These are phyloP conservation scores for Zygosaccharomyces siamensis DNA, from an alignment of 805 yeast species.

Conservation along the genomic window DNA sequence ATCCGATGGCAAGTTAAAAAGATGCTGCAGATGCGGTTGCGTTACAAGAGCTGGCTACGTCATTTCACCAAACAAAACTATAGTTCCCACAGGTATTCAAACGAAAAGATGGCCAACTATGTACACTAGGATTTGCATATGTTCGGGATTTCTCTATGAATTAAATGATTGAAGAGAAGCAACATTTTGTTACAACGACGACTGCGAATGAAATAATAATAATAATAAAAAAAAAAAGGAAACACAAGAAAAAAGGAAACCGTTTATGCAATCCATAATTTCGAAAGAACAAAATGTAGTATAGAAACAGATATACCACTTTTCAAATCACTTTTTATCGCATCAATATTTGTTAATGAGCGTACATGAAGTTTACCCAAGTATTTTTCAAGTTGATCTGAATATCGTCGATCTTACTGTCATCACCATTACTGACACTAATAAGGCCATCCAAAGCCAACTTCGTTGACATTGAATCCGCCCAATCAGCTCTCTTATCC, in stretches of 20 bases:
- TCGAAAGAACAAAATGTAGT: no score
- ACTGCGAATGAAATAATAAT: neutral
- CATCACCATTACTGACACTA: neutral
- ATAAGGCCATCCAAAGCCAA: neutral
- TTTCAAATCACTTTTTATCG: neutral
- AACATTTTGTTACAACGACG: neutral
- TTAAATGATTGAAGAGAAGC: slow-evolving; percentile 8
- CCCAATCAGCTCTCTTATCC: neutral
- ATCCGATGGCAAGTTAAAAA: slow-evolving; percentile 32
- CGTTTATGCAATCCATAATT: no score
- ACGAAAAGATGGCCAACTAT: slow-evolving; percentile 37
- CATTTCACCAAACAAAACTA: slow-evolving; percentile 31
- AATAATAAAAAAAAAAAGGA: no score
- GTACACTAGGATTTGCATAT: slow-evolving; percentile 33
- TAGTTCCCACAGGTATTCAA: slow-evolving; percentile 32
- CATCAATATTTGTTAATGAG: neutral
- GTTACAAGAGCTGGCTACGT: slow-evolving; percentile 37
- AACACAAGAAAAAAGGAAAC: no score
- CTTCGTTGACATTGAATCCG: neutral
- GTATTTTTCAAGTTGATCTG: neutral
- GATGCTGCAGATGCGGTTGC: slow-evolving; percentile 54
- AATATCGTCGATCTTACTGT: neutral
- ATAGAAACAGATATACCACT: neutral
- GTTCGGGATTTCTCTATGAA: slow-evolving; percentile 36
- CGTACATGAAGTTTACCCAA: neutral